Percentiles rank a stretch among this genome's conserved stretches.
These are phyloP conservation scores for Aspergillus sp. DNA, from an alignment of 2,329 filamentous ascomycete genomes.

Conservation along the genomic window DNA sequence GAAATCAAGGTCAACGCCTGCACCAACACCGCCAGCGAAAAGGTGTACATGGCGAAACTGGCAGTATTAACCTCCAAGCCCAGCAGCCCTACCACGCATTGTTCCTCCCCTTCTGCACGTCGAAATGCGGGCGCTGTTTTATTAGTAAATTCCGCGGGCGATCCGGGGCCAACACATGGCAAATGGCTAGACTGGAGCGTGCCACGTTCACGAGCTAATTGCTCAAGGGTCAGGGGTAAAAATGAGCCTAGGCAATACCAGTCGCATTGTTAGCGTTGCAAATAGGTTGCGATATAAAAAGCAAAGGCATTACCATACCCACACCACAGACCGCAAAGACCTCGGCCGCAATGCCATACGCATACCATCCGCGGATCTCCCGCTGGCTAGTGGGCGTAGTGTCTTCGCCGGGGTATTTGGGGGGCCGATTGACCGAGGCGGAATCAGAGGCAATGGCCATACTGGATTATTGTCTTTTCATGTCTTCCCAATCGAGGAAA, in stretches of 20 bases:
- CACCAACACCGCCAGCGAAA: conserved; percentile 77
- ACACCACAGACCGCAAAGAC: conserved; percentile 86
- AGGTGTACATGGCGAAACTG: conserved; percentile 55
- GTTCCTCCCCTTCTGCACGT: conserved; percentile 18
- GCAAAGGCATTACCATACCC: conserved; percentile 33
- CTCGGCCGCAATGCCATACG: conserved; percentile 89
- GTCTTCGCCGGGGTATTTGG: conserved; percentile 72
- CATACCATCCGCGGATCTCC: conserved; percentile 85
- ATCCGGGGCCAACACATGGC: conserved; percentile 23
- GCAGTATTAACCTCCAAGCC: conserved; percentile 30
- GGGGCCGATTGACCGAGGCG: conserved; percentile 16
- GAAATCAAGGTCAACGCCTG: conserved; percentile 84
- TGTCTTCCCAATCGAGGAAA: too few relatives aligned
- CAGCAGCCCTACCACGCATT: conserved; percentile 27
- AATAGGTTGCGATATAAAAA: not conserved
- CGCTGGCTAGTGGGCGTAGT: conserved; percentile 71
- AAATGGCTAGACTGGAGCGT: conserved; percentile 53
- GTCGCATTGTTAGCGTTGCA: conserved; percentile 2
- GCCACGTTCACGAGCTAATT: conserved; percentile 83
- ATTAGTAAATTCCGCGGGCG: conserved; percentile 11
- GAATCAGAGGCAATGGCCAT: conserved; percentile 10
- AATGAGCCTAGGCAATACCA: conserved; percentile 59
- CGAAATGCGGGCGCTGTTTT: conserved; percentile 8
- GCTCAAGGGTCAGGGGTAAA: conserved; percentile 84
- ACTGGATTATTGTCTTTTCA: not conserved